Percentiles rank a stretch among this genome's conserved stretches.
Conservation (phyloP, 768 basidiomycete species). For the Suillus clintonianus region DNA sequence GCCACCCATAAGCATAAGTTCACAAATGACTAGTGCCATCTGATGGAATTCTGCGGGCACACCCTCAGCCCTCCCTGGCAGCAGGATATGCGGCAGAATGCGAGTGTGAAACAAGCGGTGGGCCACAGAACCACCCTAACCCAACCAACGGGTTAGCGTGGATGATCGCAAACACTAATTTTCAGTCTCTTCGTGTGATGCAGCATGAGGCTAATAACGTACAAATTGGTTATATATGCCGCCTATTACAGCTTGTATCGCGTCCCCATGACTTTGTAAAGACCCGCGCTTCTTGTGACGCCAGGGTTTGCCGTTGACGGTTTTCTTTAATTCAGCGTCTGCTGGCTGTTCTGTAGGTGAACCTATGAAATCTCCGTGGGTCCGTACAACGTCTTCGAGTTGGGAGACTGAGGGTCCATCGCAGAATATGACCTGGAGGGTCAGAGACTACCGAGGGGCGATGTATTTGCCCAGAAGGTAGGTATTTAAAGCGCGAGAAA, state of each 20-base stretch:
- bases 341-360: conserved; percentile 4
- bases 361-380: conserved; percentile 2
- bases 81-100: conserved; percentile 32
- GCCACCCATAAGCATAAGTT: conserved; percentile 32
- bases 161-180: conserved; percentile 12
- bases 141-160: neutral
- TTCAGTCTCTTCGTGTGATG: neutral
- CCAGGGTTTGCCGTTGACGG: conserved; percentile 32
- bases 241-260: conserved; percentile 74
- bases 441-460: conserved; percentile 68
- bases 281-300: conserved; percentile 55
- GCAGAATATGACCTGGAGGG: conserved; percentile 53
- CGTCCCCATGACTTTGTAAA: conserved; percentile 76
- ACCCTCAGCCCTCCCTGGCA: conserved; percentile 26
- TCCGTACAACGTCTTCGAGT: conserved; percentile 31
- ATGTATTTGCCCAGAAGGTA: conserved; percentile 75
- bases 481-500: conserved; percentile 63
- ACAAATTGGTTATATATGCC: conserved; percentile 82
- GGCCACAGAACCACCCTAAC: conserved; percentile 33
- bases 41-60: conserved; percentile 32
- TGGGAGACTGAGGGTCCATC: conserved; percentile 65
- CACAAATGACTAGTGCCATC: conserved; percentile 23
- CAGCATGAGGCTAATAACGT: conserved; percentile 34
- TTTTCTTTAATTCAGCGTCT: conserved; percentile 26
- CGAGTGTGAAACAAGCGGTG: conserved; percentile 36